A percentile compares a stretch with the other conserved stretches of the same genome.
Evolutionary conservation across 1,139 yeast species (phyloP).

Genomic region (Debaryomyces coudertii): DNA sequence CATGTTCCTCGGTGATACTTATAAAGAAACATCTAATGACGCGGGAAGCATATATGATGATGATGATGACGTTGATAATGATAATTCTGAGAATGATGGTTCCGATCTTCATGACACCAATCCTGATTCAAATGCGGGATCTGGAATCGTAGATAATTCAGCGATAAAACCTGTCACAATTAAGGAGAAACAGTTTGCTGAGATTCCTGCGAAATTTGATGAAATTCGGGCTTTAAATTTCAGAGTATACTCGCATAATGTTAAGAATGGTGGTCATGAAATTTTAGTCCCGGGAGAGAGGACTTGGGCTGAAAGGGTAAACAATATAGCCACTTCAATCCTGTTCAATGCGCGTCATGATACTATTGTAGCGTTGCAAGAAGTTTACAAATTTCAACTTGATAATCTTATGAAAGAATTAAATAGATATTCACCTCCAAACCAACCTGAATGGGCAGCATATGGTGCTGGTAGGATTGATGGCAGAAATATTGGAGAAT

Average conservation of each 20-base stretch:
- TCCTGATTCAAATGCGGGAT: constrained; percentile 14
- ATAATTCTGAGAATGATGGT: constrained; percentile 17
- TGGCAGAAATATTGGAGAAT: constrained; percentile 37
- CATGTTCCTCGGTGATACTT: constrained; percentile 27
- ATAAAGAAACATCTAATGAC: not conserved
- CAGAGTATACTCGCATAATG: constrained; percentile 43
- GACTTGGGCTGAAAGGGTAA: constrained; percentile 32
- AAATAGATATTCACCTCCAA: constrained; percentile 25
- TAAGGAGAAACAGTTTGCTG: constrained; percentile 21
- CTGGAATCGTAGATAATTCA: constrained; percentile 14
- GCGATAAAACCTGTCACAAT: constrained; percentile 20
- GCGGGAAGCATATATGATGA: constrained; percentile 12
- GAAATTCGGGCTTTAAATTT: constrained; percentile 25
- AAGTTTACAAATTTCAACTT: constrained; percentile 38
- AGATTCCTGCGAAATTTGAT: constrained; percentile 20
- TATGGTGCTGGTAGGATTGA: constrained; percentile 41
- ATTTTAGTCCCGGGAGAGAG: constrained; percentile 33
- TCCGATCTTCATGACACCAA: constrained; percentile 22
- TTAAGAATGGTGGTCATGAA: constrained; percentile 38
- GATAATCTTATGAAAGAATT: constrained; percentile 34
- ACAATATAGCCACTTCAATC: constrained; percentile 32
- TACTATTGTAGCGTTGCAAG: constrained; percentile 40
- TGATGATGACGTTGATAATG: constrained; percentile 22
- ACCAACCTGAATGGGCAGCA: constrained; percentile 33
- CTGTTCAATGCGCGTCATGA: constrained; percentile 27